Percentiles rank a stretch among this genome's conserved stretches.
phyloP scores from a whole-genome alignment of 1,284 basidiomycete species.

The Sanghuangporus weigelae region DNA sequence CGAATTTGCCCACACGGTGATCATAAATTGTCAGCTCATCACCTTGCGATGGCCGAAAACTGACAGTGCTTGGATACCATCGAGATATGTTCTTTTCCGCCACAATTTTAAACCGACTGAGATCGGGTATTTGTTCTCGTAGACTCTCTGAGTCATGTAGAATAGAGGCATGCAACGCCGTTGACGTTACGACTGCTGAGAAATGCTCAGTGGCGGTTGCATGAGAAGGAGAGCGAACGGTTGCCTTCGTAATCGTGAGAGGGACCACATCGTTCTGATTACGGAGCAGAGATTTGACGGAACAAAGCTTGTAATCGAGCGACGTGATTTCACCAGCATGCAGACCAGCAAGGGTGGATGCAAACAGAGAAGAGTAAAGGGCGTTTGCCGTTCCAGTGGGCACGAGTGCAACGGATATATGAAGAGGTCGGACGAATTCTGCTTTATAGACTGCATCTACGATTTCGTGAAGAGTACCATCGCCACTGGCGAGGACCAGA shows the following conservation, averaged over 20 bases:
- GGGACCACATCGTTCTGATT: slow-evolving; percentile 29
- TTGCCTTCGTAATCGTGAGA: slow-evolving; percentile 55
- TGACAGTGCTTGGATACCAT: slow-evolving; percentile 67
- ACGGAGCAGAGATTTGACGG: slow-evolving; percentile 33
- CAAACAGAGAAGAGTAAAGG: slow-evolving; percentile 67
- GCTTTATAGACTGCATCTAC: slow-evolving; percentile 50
- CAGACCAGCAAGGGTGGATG: slow-evolving; percentile 28
- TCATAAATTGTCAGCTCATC: slow-evolving; percentile 60
- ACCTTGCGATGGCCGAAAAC: slow-evolving; percentile 42
- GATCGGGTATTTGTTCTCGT: slow-evolving; percentile 61
- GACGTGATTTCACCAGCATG: slow-evolving; percentile 18
- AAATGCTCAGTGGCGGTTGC: slow-evolving; percentile 22
- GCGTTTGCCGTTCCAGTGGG: slow-evolving; percentile 95
- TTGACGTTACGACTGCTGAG: slow-evolving; percentile 62
- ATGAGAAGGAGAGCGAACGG: slow-evolving; percentile 30
- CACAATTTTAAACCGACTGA: slow-evolving; percentile 86
- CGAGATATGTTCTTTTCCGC: slow-evolving; percentile 68
- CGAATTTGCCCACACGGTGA: slow-evolving; percentile 42
- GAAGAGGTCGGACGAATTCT: background rate
- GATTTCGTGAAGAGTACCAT: slow-evolving; percentile 88
- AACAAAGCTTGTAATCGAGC: slow-evolving; percentile 44
- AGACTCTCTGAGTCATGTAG: slow-evolving; percentile 77
- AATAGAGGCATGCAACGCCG: slow-evolving; percentile 86
- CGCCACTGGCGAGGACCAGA: slow-evolving; percentile 74
- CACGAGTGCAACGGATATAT: slow-evolving; percentile 39